A percentile compares a stretch with the other conserved stretches of the same genome.
phyloP scores from a whole-genome alignment of 441 rosid species.

The Adansonia rubrostipa region DNA sequence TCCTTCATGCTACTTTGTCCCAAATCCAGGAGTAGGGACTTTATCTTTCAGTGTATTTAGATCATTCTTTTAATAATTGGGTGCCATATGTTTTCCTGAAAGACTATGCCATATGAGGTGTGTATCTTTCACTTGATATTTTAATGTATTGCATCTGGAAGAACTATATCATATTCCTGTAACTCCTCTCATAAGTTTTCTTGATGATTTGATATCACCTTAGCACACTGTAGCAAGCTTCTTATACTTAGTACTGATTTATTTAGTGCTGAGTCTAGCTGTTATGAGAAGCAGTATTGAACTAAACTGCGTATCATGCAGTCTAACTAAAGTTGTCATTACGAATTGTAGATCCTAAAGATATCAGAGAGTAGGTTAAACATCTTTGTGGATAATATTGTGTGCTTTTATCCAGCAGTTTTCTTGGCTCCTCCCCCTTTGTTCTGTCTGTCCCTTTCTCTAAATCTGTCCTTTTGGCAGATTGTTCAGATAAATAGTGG shows the following conservation, averaged over 20 bases:
- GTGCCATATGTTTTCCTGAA: neutral
- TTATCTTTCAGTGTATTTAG: neutral
- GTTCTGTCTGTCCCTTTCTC: conserved; percentile 10
- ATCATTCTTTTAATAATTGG: neutral
- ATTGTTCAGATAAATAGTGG: conserved; percentile 10
- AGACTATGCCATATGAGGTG: neutral
- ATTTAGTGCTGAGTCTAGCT: neutral
- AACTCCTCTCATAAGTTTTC: neutral
- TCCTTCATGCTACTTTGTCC: conserved; percentile 8
- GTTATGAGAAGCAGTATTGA: neutral
- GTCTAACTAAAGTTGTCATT: neutral
- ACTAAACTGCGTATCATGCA: neutral
- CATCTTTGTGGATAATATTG: neutral
- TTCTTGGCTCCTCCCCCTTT: neutral
- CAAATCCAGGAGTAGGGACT: conserved; percentile 18
- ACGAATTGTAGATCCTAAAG: neutral
- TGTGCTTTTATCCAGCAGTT: neutral
- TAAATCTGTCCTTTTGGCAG: conserved; percentile 1
- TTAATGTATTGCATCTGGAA: conserved; percentile 2
- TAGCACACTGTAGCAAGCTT: neutral
- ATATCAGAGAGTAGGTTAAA: neutral
- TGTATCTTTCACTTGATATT: neutral
- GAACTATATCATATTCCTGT: conserved; percentile 4
- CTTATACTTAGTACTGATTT: conserved; percentile 2
- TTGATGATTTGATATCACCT: neutral